Conservation (phyloP, 768 basidiomycete species). For the Boletus sp. region DNA sequence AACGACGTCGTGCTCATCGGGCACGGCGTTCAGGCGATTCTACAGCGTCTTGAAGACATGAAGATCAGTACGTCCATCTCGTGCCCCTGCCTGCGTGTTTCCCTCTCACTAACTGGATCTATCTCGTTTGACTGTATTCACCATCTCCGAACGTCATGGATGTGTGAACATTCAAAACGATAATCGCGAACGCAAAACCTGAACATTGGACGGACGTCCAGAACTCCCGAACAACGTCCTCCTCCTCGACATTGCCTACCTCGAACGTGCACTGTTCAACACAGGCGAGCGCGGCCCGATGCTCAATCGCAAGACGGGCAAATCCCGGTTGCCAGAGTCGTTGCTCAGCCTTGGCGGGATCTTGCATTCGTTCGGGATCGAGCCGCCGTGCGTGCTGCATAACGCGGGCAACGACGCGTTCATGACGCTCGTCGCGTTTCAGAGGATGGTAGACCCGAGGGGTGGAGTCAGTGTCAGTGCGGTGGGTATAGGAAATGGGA, state of each 20-base stretch:
- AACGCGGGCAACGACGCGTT: slow-evolving; percentile 85
- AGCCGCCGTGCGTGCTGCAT: slow-evolving; percentile 45
- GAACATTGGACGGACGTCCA: slow-evolving; percentile 23
- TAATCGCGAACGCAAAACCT: too few species aligned
- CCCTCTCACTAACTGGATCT: neutral
- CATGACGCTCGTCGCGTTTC: slow-evolving; percentile 63
- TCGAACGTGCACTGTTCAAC: slow-evolving; percentile 62
- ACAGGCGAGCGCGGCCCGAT: slow-evolving; percentile 58
- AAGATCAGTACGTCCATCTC: slow-evolving; percentile 61
- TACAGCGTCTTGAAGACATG: slow-evolving; percentile 72
- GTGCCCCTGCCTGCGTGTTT: neutral
- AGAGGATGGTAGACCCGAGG: slow-evolving; percentile 62
- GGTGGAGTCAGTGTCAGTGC: slow-evolving; percentile 5
- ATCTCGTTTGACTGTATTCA: neutral
- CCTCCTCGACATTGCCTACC: slow-evolving; percentile 59
- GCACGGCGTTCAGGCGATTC: slow-evolving; percentile 53
- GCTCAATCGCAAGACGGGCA: slow-evolving; percentile 57
- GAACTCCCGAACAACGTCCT: slow-evolving; percentile 75
- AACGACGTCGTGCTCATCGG: slow-evolving; percentile 74
- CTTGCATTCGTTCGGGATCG: slow-evolving; percentile 54
- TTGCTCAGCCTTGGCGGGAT: slow-evolving; percentile 63
- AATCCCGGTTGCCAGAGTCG: slow-evolving; percentile 49
- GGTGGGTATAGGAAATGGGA: neutral
- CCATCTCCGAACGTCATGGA: too few species aligned
- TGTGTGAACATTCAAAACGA: too few species aligned